Base-by-base conservation (phyloP, 345 rosid genomes). In the Brassica juncea region DNA sequence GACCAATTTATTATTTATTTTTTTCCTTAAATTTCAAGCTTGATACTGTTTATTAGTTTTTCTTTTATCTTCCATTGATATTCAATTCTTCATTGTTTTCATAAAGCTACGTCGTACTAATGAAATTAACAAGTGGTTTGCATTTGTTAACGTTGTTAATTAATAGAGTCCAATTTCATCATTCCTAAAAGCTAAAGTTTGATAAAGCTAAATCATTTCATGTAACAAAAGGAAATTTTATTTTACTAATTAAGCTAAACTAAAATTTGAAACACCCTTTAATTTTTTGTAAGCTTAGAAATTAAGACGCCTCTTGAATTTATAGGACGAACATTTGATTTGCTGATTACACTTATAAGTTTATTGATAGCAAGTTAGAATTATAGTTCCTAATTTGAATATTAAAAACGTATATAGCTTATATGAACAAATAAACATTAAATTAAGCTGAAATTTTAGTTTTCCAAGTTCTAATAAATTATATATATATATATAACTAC, bases 131-230 rank as follows among this genome's bases (percentile, higher is more conserved):
- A 21, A 25, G n/a, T 42, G 12, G 16, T 23, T 23, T 25, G 31
- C n/a, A 7, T 63, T 61, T 63, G 30, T 10, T 21, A 58, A 31
- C 70, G 49, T 35, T 35, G 14, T 37, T 65, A 66, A 66, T 35
- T 19, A 35, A 9, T 66, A 8, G 8, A 66, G 28, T n/a, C 8
- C 70, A 66, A 66, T 16, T 4, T 32, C 12, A 16, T 19, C 30
- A 66, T 66, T 64, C 25, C 25, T 5, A 32, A 32, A 64, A 64
- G 14, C 4, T 31, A 66, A 66, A 35, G 28, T 19, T 66, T 15
- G 30, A 66, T 66, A 66, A 39, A 39, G 54, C 70, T 21, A 11
- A 66, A 32, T 64, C 44, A 63, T 63, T 31, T 61, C 64, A 61
- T 61, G 30, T 4, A 27, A 60, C 16, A 60, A 27, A 28, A 19